Base-by-base conservation (phyloP, 257 asterid genomes). In the Penstemon barbatus region DNA sequence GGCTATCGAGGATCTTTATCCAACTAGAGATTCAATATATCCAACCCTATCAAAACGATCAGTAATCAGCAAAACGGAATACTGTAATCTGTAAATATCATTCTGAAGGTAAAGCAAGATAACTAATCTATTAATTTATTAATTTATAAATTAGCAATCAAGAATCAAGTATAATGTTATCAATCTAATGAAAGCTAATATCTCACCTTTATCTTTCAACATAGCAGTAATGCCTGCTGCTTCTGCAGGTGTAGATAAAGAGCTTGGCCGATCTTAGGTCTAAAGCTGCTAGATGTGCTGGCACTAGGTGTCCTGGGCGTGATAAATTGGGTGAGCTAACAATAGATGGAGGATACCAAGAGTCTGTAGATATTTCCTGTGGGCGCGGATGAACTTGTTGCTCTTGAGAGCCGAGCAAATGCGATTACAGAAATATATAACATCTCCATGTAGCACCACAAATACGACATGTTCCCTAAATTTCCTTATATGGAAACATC, bases 171-270 rank as follows among this genome's bases (percentile, higher is more conserved):
- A 8, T 12, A 39, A 33, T 55, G 39, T 50, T 48, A 65, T 38
- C 11, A 6, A 50, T 13, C 70, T 33, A 33, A 63, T 8, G 58
- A 10, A 66, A 19, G 15, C 63, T 18, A 12, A 65, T 4, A 72
- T 1, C 54, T 58, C 65, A 88, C 99, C 97, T 90, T 85, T 84
- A 75, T 90, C 88, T 77, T 81, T 89, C 71, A 94, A 71, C 45
- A 70, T 61, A 70, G 88, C 80, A 71, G 83, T 75, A 59, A 91
- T 87, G 65, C 88, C 88, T 12, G 96, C 92, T 51, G 88, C 92
- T 84, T 89, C 98, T n/a, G 96, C 84, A 2, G 95, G 96, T 19
- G 99, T 83, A 12, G 95, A 76, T 69, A 79, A 53, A 74, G 89
- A 72, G 66, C 66, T 83, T 54, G 84, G 80, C 45, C 91, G 86